Conservation (phyloP, 768 basidiomycete species). For the Lyophyllum semitale region DNA sequence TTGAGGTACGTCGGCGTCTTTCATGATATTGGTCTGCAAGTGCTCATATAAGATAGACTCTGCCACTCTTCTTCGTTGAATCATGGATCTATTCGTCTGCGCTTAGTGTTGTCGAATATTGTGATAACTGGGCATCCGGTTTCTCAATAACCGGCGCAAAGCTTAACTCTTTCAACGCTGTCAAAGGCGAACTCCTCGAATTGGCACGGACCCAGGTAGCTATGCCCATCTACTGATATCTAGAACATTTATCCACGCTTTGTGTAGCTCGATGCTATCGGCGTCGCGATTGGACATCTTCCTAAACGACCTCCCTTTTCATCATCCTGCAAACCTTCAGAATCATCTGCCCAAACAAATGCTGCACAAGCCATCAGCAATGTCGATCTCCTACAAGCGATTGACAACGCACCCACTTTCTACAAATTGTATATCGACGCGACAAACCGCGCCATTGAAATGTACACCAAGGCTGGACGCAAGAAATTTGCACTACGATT, state of each 20-base stretch:
- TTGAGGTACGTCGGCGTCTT: slow-evolving; percentile 62
- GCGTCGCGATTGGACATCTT: slow-evolving; percentile 71
- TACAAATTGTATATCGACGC: slow-evolving; percentile 74
- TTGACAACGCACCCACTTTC: slow-evolving; percentile 61
- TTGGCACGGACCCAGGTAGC: slow-evolving; percentile 85
- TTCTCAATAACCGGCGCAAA: slow-evolving; percentile 48
- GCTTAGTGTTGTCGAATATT: slow-evolving; percentile 78
- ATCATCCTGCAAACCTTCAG: slow-evolving; percentile 18
- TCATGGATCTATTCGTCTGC: slow-evolving; percentile 94
- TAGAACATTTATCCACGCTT: not conserved
- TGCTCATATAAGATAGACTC: slow-evolving; percentile 22
- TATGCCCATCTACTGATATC: slow-evolving; percentile 9
- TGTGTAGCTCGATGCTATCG: slow-evolving; percentile 80
- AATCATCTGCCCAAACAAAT: slow-evolving; percentile 20
- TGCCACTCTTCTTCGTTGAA: slow-evolving; percentile 79
- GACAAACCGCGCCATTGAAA: slow-evolving; percentile 82
- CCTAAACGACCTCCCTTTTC: slow-evolving; percentile 52
- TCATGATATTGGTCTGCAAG: not conserved
- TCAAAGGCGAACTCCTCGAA: slow-evolving; percentile 87
- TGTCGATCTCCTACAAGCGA: slow-evolving; percentile 57
- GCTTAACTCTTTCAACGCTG: slow-evolving; percentile 62
- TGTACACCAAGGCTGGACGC: slow-evolving; percentile 82
- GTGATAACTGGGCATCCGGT: slow-evolving; percentile 67
- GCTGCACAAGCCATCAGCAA: slow-evolving; percentile 51
- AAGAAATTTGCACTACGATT: slow-evolving; percentile 85